Percentiles rank a stretch among this genome's conserved stretches.
phyloP scores from a whole-genome alignment of 306 rosid species.

The Fagus crenata region DNA sequence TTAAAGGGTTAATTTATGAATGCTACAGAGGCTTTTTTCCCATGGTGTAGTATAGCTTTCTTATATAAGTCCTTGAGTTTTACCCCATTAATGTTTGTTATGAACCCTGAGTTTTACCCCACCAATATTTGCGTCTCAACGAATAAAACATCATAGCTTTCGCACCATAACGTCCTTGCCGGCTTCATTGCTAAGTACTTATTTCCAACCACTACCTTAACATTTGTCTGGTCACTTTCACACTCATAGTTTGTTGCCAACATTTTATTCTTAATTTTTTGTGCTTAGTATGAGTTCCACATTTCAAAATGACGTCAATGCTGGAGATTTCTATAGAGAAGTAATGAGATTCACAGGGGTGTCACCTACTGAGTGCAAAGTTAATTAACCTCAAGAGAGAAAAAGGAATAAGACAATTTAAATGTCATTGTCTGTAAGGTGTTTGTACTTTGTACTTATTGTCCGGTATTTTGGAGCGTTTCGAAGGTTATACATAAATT shows the following conservation, averaged over 20 bases:
- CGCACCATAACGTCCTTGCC: neutral
- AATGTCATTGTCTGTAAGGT: no score
- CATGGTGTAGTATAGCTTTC: no score
- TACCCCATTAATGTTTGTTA: neutral
- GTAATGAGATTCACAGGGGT: neutral
- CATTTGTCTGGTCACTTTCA: conserved; percentile 3
- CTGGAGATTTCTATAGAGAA: neutral
- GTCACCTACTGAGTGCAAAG: no score
- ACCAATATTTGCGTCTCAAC: neutral
- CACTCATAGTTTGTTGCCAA: neutral
- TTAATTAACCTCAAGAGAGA: neutral
- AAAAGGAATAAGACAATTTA: neutral
- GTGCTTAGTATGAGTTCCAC: conserved; percentile 19
- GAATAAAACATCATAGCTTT: neutral
- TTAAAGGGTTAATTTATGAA: neutral
- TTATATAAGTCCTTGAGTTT: no score
- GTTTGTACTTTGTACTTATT: no score
- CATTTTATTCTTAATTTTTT: neutral
- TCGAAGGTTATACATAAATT: no score
- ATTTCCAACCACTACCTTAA: neutral
- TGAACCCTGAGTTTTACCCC: neutral
- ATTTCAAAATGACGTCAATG: neutral
- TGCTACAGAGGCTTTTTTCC: neutral
- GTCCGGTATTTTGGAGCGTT: no score
- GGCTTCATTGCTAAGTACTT: neutral